Evolutionary conservation across 805 yeast genomes (phyloP).

Genomic region (Dipodascus albidus): DNA sequence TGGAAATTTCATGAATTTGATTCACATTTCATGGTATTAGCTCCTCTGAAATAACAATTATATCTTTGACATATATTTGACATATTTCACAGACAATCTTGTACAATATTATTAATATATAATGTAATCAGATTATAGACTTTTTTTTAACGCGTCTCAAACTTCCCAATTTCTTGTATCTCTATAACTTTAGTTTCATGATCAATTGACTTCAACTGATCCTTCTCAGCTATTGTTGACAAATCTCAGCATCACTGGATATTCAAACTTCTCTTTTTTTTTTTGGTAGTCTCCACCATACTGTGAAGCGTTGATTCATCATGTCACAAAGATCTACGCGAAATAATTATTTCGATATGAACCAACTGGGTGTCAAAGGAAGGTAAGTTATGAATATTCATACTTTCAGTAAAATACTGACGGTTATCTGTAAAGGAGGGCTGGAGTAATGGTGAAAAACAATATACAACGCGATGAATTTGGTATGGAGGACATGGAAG

Average conservation of each 20-base stretch:
- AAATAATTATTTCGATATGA: background rate
- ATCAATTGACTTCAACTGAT: too few relatives aligned
- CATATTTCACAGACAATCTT: too few relatives aligned
- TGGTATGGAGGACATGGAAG: conserved; percentile 2
- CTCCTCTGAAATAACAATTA: background rate
- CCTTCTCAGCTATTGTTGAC: too few relatives aligned
- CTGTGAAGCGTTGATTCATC: background rate
- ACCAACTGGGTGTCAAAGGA: conserved; percentile 2
- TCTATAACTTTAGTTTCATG: background rate
- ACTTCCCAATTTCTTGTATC: background rate
- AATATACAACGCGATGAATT: background rate
- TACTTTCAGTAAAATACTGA: background rate
- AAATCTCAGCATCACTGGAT: too few relatives aligned
- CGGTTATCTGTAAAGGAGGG: background rate
- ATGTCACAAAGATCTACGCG: background rate
- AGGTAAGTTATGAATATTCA: background rate
- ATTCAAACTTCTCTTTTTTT: background rate
- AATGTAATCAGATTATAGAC: background rate
- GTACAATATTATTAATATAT: too few relatives aligned
- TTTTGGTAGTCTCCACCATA: background rate
- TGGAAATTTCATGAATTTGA: conserved; percentile 11
- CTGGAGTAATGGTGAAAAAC: background rate
- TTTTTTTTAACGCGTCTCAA: background rate
- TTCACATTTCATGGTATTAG: conserved; percentile 5
- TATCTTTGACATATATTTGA: too few relatives aligned